These are phyloP conservation scores for Larix kaempferi DNA, from an alignment of 75 land plant genomes.

Conservation along the genomic window DNA sequence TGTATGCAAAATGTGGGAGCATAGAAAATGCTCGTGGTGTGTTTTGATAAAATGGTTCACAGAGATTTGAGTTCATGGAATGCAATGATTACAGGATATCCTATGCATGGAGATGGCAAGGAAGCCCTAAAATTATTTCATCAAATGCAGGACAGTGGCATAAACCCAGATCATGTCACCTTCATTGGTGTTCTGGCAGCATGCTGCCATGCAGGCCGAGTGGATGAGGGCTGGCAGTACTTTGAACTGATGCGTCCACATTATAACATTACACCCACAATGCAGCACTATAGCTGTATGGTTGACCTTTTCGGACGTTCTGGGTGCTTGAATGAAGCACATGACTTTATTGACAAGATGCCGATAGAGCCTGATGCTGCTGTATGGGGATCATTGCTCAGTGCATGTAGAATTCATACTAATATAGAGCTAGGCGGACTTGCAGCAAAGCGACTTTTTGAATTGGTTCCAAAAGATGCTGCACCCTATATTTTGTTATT, in stretches of 20 bases:
- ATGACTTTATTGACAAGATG: slow-evolving; percentile 4
- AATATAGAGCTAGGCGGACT: slow-evolving; percentile 23
- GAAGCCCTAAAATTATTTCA: slow-evolving; percentile 23
- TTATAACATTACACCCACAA: slow-evolving; percentile 19
- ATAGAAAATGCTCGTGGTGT: slow-evolving; percentile 16
- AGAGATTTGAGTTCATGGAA: slow-evolving; percentile 42
- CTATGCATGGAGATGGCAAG: slow-evolving; percentile 16
- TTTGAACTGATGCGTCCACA: slow-evolving; percentile 17
- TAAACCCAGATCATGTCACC: slow-evolving; percentile 28
- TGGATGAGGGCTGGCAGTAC: slow-evolving; percentile 19
- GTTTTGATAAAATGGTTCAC: slow-evolving; percentile 20
- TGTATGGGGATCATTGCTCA: slow-evolving; percentile 38
- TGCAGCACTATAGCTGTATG: slow-evolving; percentile 34
- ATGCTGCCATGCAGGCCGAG: slow-evolving; percentile 28
- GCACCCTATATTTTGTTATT: slow-evolving; percentile 21
- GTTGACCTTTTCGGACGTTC: slow-evolving; percentile 23
- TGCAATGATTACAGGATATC: slow-evolving; percentile 25
- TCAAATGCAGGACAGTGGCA: slow-evolving; percentile 14
- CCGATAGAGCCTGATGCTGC: background rate
- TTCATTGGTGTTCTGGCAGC: slow-evolving; percentile 35
- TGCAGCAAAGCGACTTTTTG: slow-evolving; percentile 15
- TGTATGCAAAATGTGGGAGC: slow-evolving; percentile 42
- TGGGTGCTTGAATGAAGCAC: slow-evolving; percentile 22
- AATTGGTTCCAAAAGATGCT: slow-evolving; percentile 19
- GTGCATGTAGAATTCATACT: slow-evolving; percentile 20